phyloP scores from a whole-genome alignment of 148 eudicot genomes.

The Chenopodium album region DNA sequence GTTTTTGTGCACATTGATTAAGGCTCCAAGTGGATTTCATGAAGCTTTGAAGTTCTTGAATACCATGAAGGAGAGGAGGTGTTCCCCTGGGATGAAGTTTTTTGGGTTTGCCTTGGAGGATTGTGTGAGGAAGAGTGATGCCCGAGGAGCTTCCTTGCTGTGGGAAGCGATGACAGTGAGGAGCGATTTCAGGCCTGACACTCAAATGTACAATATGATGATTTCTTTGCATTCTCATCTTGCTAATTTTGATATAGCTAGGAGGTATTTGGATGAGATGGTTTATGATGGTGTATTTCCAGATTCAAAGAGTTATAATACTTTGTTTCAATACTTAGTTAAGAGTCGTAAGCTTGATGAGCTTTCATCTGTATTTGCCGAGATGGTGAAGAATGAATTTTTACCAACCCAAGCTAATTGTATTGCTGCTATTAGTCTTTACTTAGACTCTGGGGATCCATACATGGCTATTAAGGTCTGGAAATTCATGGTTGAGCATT shows the following conservation, averaged over 20 bases:
- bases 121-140: slow-evolving; percentile 51
- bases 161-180: slow-evolving; percentile 59
- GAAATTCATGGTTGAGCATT: slow-evolving; percentile 68
- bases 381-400: slow-evolving; percentile 83
- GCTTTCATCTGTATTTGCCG: slow-evolving; percentile 47
- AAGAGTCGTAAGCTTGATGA: slow-evolving; percentile 46
- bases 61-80: slow-evolving; percentile 56
- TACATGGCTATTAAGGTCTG: slow-evolving; percentile 67
- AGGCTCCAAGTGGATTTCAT: slow-evolving; percentile 49
- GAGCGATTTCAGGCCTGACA: slow-evolving; percentile 50
- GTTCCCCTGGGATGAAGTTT: slow-evolving; percentile 68
- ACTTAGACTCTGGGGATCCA: slow-evolving; percentile 52
- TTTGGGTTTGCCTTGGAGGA: slow-evolving; percentile 61
- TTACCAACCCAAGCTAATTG: slow-evolving; percentile 56
- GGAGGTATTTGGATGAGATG: slow-evolving; percentile 70
- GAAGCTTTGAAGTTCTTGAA: slow-evolving; percentile 59
- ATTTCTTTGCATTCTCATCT: slow-evolving; percentile 56
- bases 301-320: slow-evolving; percentile 50
- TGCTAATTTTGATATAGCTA: slow-evolving; percentile 47
- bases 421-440: slow-evolving; percentile 44
- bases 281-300: slow-evolving; percentile 70
- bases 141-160: slow-evolving; percentile 47
- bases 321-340: slow-evolving; percentile 46
- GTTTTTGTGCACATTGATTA: slow-evolving; percentile 60
- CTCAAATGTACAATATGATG: slow-evolving; percentile 63